Base-by-base conservation (phyloP, 371 early-diverging fungal genomes). In the Mortierella sp. region DNA sequence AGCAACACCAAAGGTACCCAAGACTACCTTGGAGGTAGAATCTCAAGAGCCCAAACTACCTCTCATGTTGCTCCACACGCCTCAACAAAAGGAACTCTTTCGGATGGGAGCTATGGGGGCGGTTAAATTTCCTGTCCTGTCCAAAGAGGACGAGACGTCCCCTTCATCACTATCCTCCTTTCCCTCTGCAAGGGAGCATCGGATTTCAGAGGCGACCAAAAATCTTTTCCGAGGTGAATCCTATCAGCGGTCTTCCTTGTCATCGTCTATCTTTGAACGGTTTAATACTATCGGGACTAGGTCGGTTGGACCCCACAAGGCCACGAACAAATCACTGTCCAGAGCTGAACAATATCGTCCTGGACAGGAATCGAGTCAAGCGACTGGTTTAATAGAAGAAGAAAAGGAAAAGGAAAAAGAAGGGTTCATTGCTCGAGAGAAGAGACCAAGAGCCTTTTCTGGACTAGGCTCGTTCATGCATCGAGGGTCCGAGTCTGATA, bases 41-140 rank as follows among this genome's bases (percentile, higher is more conserved):
- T 45, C 46, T 6, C 29, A 12, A 9, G 30, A 48, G 28, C 23
- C 26, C 7, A 45, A 53, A 6, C 26, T 79, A 60, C 79, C 79
- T 7, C 53, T 79, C 12, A 79, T 79, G 79, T 52, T 79, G 11
- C 26, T 79, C 30, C 72, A 79, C 47, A 79, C 79, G 15, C 79
- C 79, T 15, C 73, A 72, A 26, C 70, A 69, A 26, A 68, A 66
- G 25, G 58, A 69, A 16, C 64, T 79, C 15, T 72, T 65, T 56
- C 50, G 61, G 44, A 61, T 61, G 43, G 62, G 61, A 44, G 19
- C 46, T 0, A 48, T 44, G 28, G 57, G 18, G n/a, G 25, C 37
- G 4, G 25, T 56, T n/a, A 68, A 57, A 23, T 53, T 51, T n/a
- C 19, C 60, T n/a, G 9, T 9, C 3, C 37, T 37, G 9, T 37